A percentile compares a stretch with the other conserved stretches of the same genome.
Conservation (phyloP, 805 yeast genomes). For the Cyberlindnera maclurae region DNA sequence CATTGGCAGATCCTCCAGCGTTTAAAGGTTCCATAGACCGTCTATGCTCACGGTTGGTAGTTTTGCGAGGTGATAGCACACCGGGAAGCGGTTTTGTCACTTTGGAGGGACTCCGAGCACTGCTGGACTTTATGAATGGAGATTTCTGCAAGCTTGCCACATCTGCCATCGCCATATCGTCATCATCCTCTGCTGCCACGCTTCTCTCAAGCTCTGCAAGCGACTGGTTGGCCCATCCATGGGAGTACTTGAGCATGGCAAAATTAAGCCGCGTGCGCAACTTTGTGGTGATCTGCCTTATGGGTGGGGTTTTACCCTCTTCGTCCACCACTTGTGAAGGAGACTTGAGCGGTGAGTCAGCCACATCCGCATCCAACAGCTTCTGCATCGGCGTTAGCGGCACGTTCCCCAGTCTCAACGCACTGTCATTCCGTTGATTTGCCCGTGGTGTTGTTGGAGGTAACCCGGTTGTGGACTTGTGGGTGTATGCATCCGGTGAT, state of each 20-base stretch:
- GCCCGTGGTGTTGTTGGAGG: slow-evolving; percentile 22
- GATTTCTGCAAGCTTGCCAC: not conserved
- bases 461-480: slow-evolving; percentile 2
- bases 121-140: too few relatives aligned
- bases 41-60: slow-evolving; percentile 8
- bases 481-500: slow-evolving; percentile 18
- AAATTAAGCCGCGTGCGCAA: slow-evolving; percentile 34
- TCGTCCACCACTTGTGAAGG: slow-evolving; percentile 14
- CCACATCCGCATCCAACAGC: not conserved
- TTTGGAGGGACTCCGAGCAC: slow-evolving; percentile 6
- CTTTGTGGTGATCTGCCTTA: slow-evolving; percentile 32
- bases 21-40: slow-evolving; percentile 15
- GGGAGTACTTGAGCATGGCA: slow-evolving; percentile 33
- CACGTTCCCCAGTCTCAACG: slow-evolving; percentile 15
- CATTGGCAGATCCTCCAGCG: slow-evolving; percentile 30
- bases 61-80: slow-evolving; percentile 5
- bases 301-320: slow-evolving; percentile 26
- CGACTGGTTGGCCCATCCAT: slow-evolving; percentile 25
- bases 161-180: not conserved
- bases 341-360: slow-evolving; percentile 21
- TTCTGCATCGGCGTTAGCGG: slow-evolving; percentile 18
- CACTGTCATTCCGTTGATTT: not conserved
- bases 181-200: slow-evolving; percentile 3
- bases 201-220: slow-evolving; percentile 23
- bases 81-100: slow-evolving; percentile 8